Percentiles rank a stretch among this genome's conserved stretches.
Conservation (phyloP, 2,329 filamentous ascomycete species). For the Helicocarpus griseus region DNA sequence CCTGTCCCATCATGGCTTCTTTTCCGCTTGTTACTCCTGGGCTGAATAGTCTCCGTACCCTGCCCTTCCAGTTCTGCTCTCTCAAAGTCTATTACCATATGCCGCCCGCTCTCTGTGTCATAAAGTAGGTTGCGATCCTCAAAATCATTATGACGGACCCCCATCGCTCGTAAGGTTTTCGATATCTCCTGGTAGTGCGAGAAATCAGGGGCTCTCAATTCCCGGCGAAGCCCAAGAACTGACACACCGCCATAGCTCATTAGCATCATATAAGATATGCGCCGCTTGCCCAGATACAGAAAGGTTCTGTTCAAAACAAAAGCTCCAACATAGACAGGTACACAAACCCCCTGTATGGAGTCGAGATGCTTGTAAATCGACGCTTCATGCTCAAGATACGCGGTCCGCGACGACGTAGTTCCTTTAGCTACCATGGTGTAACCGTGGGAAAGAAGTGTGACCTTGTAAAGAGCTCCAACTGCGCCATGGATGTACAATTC, state of each 20-base stretch:
- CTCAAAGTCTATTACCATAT: neutral
- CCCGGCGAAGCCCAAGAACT: neutral
- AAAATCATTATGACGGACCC: neutral
- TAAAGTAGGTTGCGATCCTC: neutral
- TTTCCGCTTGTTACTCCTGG: too few species aligned
- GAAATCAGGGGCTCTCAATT: neutral
- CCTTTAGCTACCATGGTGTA: neutral
- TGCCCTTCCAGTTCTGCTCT: neutral
- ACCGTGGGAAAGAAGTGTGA: neutral
- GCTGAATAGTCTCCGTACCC: too few species aligned
- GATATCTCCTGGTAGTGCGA: neutral
- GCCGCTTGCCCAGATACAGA: neutral
- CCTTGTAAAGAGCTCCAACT: neutral
- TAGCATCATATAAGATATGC: neutral
- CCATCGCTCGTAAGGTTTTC: neutral
- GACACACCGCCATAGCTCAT: neutral
- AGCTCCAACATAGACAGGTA: neutral
- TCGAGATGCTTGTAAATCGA: neutral
- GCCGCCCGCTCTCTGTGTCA: neutral
- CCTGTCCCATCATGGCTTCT: too few species aligned
- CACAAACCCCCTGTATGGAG: neutral
- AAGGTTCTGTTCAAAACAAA: neutral
- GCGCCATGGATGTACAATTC: neutral
- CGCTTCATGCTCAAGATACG: neutral
- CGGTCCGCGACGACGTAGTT: neutral